Percentiles rank a stretch among this genome's conserved stretches.
phyloP scores from a whole-genome alignment of 2,329 filamentous ascomycete species.

The Hypoxylon sp. region DNA sequence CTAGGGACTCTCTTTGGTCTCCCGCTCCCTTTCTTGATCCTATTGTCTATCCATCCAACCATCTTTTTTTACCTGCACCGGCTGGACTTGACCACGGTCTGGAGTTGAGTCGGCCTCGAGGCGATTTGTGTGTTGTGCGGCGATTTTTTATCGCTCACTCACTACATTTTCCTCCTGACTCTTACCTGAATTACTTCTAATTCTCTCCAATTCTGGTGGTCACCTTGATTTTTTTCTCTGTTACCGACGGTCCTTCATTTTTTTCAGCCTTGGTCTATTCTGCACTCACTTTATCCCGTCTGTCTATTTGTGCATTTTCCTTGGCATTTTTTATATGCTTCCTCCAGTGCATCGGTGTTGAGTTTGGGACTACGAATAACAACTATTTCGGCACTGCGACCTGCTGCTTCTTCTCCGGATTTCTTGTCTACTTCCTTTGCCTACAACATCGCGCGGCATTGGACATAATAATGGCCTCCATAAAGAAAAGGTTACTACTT shows the following conservation, averaged over 20 bases:
- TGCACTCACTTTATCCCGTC: constrained; percentile 4
- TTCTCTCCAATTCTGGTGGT: constrained; percentile 6
- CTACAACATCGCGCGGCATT: constrained; percentile 14
- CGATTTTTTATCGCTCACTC: constrained; percentile 22
- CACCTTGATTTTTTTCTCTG: too few species aligned
- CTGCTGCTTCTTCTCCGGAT: neutral
- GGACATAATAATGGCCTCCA: constrained; percentile 39
- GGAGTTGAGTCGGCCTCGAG: constrained; percentile 4
- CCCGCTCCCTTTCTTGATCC: neutral
- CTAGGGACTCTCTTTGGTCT: too few species aligned
- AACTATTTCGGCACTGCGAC: too few species aligned
- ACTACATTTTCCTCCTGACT: constrained; percentile 7
- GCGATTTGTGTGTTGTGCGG: constrained; percentile 9
- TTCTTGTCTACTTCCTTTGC: neutral
- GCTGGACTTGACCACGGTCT: constrained; percentile 1
- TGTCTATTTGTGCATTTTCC: neutral
- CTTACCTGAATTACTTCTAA: constrained; percentile 7
- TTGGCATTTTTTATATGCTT: constrained; percentile 24
- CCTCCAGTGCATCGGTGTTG: constrained; percentile 1
- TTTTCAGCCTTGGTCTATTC: constrained; percentile 3
- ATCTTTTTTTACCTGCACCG: neutral
- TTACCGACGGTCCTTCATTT: constrained; percentile 1
- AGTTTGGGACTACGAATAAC: too few species aligned
- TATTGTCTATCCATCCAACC: constrained; percentile 1
- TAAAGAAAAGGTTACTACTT: constrained; percentile 41